Evolutionary conservation across 768 basidiomycete genomes (phyloP).

Genomic region (Mycena polygramma): DNA sequence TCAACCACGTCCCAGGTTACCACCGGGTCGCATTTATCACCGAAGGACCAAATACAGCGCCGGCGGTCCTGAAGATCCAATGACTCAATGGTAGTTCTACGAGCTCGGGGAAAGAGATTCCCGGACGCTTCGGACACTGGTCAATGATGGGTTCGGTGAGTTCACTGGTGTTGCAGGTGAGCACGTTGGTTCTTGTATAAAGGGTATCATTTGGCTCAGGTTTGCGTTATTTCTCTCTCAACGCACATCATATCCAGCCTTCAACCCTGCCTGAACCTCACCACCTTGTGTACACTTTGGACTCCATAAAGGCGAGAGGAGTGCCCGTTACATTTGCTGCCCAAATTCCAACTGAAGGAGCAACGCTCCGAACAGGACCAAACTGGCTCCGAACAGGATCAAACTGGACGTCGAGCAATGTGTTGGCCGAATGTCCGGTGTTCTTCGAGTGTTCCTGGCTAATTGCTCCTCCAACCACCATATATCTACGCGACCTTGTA

Average conservation of each 20-base stretch:
- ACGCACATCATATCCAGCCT: conserved; percentile 8
- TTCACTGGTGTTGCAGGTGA: conserved; percentile 39
- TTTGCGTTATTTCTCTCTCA: too few species aligned
- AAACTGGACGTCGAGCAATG: conserved; percentile 16
- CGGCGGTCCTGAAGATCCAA: too few species aligned
- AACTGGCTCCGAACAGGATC: too few species aligned
- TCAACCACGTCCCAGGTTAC: too few species aligned
- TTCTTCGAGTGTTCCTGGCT: too few species aligned
- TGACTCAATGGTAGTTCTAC: too few species aligned
- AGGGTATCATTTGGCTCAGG: neutral
- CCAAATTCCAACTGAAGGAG: too few species aligned
- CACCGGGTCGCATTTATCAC: too few species aligned
- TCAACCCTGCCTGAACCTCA: conserved; percentile 33
- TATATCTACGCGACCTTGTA: conserved; percentile 24
- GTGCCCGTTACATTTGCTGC: conserved; percentile 45
- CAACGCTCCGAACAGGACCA: too few species aligned
- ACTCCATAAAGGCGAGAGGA: conserved; percentile 24
- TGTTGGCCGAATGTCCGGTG: conserved; percentile 5
- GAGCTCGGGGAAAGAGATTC: conserved; percentile 35
- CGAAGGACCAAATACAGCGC: too few species aligned
- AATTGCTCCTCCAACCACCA: conserved; percentile 26
- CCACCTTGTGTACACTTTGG: conserved; percentile 16
- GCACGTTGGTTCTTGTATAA: neutral
- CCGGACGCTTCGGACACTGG: conserved; percentile 43
- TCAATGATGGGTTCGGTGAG: neutral